These are phyloP conservation scores for Colletotrichum destructivum DNA, from an alignment of 2,329 filamentous ascomycete genomes.

Conservation along the genomic window DNA sequence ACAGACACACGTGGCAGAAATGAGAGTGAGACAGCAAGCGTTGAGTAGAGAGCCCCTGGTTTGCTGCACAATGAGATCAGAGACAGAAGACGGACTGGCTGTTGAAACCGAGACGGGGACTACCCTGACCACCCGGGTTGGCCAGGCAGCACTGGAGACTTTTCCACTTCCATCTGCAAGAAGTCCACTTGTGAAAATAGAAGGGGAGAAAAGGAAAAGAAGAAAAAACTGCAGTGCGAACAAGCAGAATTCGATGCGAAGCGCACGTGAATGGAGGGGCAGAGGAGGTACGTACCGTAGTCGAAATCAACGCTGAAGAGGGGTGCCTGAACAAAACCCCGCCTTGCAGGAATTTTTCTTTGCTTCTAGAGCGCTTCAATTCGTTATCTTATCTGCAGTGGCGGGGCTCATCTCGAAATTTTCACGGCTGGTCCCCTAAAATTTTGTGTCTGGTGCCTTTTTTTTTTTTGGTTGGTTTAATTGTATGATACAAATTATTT, in stretches of 20 bases:
- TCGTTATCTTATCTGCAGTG: conserved; percentile 42
- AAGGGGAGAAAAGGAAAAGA: too few relatives aligned
- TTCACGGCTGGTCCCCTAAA: conserved; percentile 41
- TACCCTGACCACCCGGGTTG: not conserved
- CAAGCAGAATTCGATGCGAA: not conserved
- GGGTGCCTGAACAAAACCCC: conserved; percentile 38
- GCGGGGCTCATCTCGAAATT: conserved; percentile 43
- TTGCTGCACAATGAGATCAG: conserved; percentile 6
- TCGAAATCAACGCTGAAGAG: conserved; percentile 5
- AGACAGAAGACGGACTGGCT: not conserved
- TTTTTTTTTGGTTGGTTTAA: not conserved
- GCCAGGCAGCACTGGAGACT: not conserved
- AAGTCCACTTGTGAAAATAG: too few relatives aligned
- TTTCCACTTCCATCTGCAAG: not conserved
- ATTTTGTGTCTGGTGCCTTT: conserved; percentile 34
- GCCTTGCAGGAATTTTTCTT: conserved; percentile 39
- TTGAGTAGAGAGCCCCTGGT: not conserved
- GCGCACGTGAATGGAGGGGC: conserved; percentile 41
- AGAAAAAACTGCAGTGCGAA: not conserved
- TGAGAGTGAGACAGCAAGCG: not conserved
- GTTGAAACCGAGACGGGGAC: not conserved
- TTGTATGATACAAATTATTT: conserved; percentile 7
- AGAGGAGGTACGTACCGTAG: conserved; percentile 25
- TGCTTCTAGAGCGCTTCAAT: conserved; percentile 5
- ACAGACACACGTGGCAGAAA: not conserved